phyloP scores from a whole-genome alignment of 1,284 basidiomycete genomes.

The Wolfiporia cocos region DNA sequence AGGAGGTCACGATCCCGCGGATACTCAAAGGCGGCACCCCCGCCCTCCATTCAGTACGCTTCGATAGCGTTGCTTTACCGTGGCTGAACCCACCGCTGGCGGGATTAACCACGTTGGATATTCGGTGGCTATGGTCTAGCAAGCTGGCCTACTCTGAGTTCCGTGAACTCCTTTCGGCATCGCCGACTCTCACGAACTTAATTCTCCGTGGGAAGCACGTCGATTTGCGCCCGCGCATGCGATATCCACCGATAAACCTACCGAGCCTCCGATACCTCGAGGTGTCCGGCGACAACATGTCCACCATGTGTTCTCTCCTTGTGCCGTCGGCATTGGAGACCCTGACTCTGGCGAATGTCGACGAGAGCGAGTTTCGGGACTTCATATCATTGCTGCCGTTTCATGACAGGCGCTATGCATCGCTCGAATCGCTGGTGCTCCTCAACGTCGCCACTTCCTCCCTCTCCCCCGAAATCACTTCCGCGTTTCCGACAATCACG shows the following conservation, averaged over 20 bases:
- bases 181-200: conserved; percentile 18
- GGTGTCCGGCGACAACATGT: conserved; percentile 22
- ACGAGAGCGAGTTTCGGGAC: conserved; percentile 25
- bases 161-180: conserved; percentile 16
- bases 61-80: conserved; percentile 19
- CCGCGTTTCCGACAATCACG: conserved; percentile 19
- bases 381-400: conserved; percentile 18
- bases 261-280: conserved; percentile 21
- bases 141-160: conserved; percentile 20
- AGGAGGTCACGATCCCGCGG: conserved; percentile 16
- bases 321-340: conserved; percentile 16
- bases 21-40: conserved; percentile 19
- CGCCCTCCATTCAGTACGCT: conserved; percentile 18
- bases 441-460: conserved; percentile 20
- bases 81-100: conserved; percentile 15
- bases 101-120: conserved; percentile 18
- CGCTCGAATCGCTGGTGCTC: conserved; percentile 14
- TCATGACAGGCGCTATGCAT: conserved; percentile 12
- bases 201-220: conserved; percentile 23
- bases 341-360: conserved; percentile 22
- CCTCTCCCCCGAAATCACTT: conserved; percentile 18
- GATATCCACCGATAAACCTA: conserved; percentile 15
- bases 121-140: conserved; percentile 23
- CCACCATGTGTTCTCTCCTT: conserved; percentile 20
- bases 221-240: conserved; percentile 15